Evolutionary conservation across 768 basidiomycete species (phyloP).

Genomic region (Kwoniella europaea): DNA sequence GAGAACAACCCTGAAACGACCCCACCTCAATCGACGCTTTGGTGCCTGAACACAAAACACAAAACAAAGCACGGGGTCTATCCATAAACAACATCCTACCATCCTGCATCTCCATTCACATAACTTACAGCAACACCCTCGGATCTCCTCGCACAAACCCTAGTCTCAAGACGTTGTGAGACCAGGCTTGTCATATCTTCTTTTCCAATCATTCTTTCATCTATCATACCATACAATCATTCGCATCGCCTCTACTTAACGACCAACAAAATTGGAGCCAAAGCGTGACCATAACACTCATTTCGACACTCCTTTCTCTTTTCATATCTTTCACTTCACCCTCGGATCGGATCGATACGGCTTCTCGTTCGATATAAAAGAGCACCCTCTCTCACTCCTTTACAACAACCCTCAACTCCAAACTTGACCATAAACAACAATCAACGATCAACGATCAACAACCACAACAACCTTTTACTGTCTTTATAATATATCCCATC

Average conservation of each 20-base stretch:
- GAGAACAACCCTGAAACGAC: slow-evolving; percentile 10
- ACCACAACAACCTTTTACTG: not conserved
- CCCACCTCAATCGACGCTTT: not conserved
- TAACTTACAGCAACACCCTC: slow-evolving; percentile 1
- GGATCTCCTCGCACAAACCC: slow-evolving; percentile 7
- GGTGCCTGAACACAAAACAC: slow-evolving; percentile 1
- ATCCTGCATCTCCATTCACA: not conserved
- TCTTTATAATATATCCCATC: slow-evolving; percentile 3
- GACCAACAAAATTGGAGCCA: not conserved
- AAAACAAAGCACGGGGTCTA: not conserved
- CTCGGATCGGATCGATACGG: slow-evolving; percentile 16
- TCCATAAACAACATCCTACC: slow-evolving; percentile 4
- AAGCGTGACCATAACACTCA: not conserved
- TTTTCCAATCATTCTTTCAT: not conserved
- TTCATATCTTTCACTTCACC: not conserved
- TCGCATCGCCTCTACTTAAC: slow-evolving; percentile 10
- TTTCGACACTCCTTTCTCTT: slow-evolving; percentile 1
- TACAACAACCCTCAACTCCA: not conserved
- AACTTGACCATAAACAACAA: slow-evolving; percentile 1
- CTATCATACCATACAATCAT: too few relatives aligned
- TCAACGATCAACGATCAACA: not conserved
- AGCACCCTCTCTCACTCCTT: not conserved
- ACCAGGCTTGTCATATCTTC: slow-evolving; percentile 9
- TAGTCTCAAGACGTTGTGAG: not conserved
- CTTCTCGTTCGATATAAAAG: not conserved